Percentiles rank a stretch among this genome's conserved stretches.
Conservation (phyloP, 495 filamentous ascomycete genomes). For the Hypoxylon cercidicola region DNA sequence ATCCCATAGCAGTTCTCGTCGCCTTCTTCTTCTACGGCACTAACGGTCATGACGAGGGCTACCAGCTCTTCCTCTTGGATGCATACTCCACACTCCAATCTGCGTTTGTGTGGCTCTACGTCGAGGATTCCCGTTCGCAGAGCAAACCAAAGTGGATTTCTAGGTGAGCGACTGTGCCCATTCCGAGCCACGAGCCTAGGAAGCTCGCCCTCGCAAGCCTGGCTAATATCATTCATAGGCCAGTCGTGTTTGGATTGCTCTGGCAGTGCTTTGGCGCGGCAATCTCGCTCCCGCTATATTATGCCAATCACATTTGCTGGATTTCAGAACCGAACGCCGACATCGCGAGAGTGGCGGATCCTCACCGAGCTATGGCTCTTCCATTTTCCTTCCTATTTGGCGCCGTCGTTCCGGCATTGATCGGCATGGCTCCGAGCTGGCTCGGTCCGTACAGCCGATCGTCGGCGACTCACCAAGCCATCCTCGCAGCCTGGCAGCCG, state of each 20-base stretch:
- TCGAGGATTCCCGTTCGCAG: slow-evolving; percentile 27
- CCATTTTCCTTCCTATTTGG: slow-evolving; percentile 39
- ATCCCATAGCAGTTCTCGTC: slow-evolving; percentile 37
- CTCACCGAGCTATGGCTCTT: slow-evolving; percentile 22
- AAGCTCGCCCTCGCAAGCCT: background rate
- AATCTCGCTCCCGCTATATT: slow-evolving; percentile 42
- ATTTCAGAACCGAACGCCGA: slow-evolving; percentile 4
- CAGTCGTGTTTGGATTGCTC: slow-evolving; percentile 26
- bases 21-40: slow-evolving; percentile 42
- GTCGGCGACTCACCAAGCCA: slow-evolving; percentile 29
- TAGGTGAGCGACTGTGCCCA: slow-evolving; percentile 7
- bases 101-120: slow-evolving; percentile 41
- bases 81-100: slow-evolving; percentile 38
- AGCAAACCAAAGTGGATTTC: slow-evolving; percentile 35
- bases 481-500: slow-evolving; percentile 36
- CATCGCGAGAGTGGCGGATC: background rate
- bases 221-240: slow-evolving; percentile 18
- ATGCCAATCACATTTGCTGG: slow-evolving; percentile 26
- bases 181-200: background rate
- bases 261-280: slow-evolving; percentile 40
- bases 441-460: slow-evolving; percentile 24
- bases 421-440: slow-evolving; percentile 43
- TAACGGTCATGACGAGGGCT: slow-evolving; percentile 30
- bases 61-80: slow-evolving; percentile 39
- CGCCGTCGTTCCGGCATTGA: slow-evolving; percentile 30